Percentiles rank a stretch among this genome's conserved stretches.
Evolutionary conservation across 1,284 basidiomycete genomes (phyloP).

Genomic region (Hypsizygus ulmarius): DNA sequence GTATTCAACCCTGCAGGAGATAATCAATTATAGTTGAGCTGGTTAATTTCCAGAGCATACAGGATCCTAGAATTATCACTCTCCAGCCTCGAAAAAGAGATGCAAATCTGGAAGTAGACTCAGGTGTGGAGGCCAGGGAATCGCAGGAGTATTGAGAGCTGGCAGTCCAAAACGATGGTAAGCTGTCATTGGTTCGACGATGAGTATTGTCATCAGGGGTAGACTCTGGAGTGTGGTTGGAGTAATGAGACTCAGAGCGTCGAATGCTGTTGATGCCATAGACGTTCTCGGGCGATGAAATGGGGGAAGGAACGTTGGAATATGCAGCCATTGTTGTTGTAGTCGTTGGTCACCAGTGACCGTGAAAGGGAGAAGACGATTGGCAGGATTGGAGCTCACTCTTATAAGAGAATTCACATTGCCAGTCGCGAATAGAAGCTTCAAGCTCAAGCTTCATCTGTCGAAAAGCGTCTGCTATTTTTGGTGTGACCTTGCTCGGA

Average conservation of each 20-base stretch:
- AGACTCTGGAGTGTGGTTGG: constrained; percentile 3
- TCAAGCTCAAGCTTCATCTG: constrained; percentile 1
- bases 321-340: too few species aligned
- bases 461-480: constrained; percentile 1
- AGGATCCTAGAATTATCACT: constrained; percentile 53
- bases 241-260: too few species aligned
- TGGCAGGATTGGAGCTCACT: not conserved
- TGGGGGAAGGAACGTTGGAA: too few species aligned
- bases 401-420: not conserved
- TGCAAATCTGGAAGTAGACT: not conserved
- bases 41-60: constrained; percentile 34
- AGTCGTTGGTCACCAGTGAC: constrained; percentile 11
- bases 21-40: not conserved
- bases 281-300: too few species aligned
- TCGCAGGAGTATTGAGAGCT: constrained; percentile 14
- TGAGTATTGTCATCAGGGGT: not conserved
- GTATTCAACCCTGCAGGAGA: constrained; percentile 58
- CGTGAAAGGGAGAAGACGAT: constrained; percentile 2
- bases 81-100: constrained; percentile 48
- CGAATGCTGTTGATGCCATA: too few species aligned
- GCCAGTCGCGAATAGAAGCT: constrained; percentile 3
- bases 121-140: constrained; percentile 2
- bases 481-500: not conserved
- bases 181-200: constrained; percentile 7
- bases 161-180: constrained; percentile 15